Base-by-base conservation (phyloP, 2,329 filamentous ascomycete genomes). In the Botrytis hyacinthi region DNA sequence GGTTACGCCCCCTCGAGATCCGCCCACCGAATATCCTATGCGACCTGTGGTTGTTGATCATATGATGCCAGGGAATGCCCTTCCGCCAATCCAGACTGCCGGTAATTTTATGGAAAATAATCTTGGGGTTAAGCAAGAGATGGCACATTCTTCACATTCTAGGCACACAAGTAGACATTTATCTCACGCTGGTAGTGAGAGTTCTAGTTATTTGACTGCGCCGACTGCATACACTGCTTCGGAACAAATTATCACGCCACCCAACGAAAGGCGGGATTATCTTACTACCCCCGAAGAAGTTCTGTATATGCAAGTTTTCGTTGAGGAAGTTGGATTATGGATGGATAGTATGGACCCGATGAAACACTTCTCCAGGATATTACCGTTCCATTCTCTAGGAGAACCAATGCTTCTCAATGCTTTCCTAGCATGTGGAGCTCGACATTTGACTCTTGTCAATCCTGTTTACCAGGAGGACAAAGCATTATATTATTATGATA, bases 391-490 rank as follows among this genome's bases (percentile, higher is more conserved):
- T 78, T 91, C 94, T 1, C 85, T 97, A 37, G 88, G 90, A 72
- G 93, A 96, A 74, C 92, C 94, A 0, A 95, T 98, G 92, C 87
- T 98, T 20, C 87, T 97, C 46, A 95, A 97, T 80, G 94, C 95
- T 0, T 91, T 97, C 75, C 84, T 98, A 46, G 94, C 95, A 9
- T 98, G 95, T 80, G 95, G 94, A 37, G 94, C 92, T 57, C 91
- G 93, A 74, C 93, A 97, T 81, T 84, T 97, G 4, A 91, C 91
- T 0, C 85, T 95, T 22, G 89, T 91, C 20, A 91, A 93, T 75
- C 84, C 89, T 5, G 87, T 88, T 57, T 92, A 92, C 80, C 89
- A 89, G 73, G 91, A 94, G 79, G 92, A 95, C 75, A 93, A 93
- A 79, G 93, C 94, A 0, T 81, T 92, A 32, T 89, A 91, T 77